These are phyloP conservation scores for Echria macrotheca DNA, from an alignment of 495 filamentous ascomycete species.

Conservation along the genomic window DNA sequence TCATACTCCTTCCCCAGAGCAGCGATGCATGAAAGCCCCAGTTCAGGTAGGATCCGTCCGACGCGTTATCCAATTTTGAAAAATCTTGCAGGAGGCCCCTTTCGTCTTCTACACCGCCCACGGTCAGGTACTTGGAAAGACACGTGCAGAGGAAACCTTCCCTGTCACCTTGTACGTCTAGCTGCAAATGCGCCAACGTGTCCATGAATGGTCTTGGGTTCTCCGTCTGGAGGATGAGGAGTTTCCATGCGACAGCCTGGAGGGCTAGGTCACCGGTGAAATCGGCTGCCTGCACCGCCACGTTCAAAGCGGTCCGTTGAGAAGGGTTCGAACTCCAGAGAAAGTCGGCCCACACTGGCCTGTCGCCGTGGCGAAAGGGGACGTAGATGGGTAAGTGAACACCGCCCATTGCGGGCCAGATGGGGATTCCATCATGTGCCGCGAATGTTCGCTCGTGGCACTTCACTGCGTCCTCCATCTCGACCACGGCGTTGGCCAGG, in stretches of 20 bases:
- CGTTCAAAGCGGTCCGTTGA: conserved; percentile 7
- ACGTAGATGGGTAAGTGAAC: conserved; percentile 21
- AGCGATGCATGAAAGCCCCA: conserved; percentile 1
- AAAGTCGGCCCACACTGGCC: conserved; percentile 17
- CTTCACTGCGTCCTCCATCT: conserved; percentile 1
- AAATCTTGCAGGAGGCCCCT: conserved; percentile 1
- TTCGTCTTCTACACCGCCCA: not conserved
- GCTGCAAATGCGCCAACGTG: conserved; percentile 10
- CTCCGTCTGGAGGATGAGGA: conserved; percentile 14
- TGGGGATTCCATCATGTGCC: too few relatives aligned
- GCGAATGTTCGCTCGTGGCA: conserved; percentile 4
- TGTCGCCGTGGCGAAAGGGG: conserved; percentile 6
- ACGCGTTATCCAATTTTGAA: not conserved
- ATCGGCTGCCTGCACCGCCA: conserved; percentile 13
- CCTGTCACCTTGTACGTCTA: conserved; percentile 17
- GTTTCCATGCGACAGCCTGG: conserved; percentile 13
- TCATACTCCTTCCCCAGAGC: conserved; percentile 12
- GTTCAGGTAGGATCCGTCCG: not conserved
- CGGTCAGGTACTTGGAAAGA: conserved; percentile 16
- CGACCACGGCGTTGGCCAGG: conserved; percentile 13
- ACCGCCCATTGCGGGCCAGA: too few relatives aligned
- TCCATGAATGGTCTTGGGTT: conserved; percentile 12
- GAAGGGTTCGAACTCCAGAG: not conserved
- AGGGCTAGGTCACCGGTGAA: conserved; percentile 15
- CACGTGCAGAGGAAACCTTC: conserved; percentile 16